A percentile compares a stretch with the other conserved stretches of the same genome.
phyloP scores from a whole-genome alignment of 768 basidiomycete genomes.

The Mrakia hoshinonis region DNA sequence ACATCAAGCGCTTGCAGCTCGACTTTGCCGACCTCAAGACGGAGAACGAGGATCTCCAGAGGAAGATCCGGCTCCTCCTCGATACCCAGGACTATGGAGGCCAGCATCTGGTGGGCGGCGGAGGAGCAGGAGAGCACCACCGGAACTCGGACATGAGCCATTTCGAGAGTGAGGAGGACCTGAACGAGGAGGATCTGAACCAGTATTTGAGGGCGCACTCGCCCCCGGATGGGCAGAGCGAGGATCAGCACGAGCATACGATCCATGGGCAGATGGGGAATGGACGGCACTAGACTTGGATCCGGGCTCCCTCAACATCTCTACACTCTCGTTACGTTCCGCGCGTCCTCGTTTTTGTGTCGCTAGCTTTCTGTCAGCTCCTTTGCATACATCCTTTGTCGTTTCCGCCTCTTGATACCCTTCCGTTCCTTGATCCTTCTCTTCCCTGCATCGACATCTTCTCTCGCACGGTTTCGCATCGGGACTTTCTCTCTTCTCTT shows the following conservation, averaged over 20 bases:
- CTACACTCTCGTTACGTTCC: background rate
- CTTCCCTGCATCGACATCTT: no score
- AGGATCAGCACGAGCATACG: background rate
- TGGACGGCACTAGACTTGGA: background rate
- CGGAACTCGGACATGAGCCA: background rate
- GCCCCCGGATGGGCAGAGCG: no score
- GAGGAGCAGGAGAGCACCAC: background rate
- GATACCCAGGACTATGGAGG: conserved; percentile 42
- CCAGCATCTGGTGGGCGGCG: background rate
- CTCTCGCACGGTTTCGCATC: no score
- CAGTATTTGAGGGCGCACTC: background rate
- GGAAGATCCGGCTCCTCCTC: conserved; percentile 78
- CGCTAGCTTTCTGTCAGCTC: no score
- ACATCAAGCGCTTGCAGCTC: conserved; percentile 65
- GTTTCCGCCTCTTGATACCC: no score
- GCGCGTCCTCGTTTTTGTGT: no score
- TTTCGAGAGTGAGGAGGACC: conserved; percentile 19
- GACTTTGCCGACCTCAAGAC: conserved; percentile 70
- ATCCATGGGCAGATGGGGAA: background rate
- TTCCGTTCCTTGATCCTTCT: no score
- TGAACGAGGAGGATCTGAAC: conserved; percentile 25
- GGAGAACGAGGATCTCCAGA: conserved; percentile 82
- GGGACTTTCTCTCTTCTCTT: no score
- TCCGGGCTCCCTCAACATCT: background rate
- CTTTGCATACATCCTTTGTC: no score